Evolutionary conservation across 2,329 filamentous ascomycete species (phyloP), one percentile per base, ranked within the genome.

Genomic region (Colletotrichum siamense): DNA sequence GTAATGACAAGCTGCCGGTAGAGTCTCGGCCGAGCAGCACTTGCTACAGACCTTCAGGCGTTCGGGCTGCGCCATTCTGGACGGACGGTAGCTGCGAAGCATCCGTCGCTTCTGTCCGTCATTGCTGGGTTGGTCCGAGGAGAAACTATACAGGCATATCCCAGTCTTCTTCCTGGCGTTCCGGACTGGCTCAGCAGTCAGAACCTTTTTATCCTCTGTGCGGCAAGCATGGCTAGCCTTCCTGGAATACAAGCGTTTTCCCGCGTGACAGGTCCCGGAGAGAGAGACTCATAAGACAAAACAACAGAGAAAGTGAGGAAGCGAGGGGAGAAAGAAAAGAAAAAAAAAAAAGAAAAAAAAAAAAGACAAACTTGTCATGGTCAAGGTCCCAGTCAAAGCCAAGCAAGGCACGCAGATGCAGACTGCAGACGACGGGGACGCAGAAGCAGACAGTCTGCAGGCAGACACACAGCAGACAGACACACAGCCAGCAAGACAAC

Each of bases 21-120:
- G 15, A 44, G 63, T 76, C 73, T 73, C 69, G 73, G 73, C 73
- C 73, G 69, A 73, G 73, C 69, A 73, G 69, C 28, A 49, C 44
- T 68, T 76, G 26, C 49, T 30, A 26, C 36, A 26, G 52, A 63
- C 36, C 22, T 28, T 55, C 44, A 69, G 16, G 18, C 55, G 39
- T 63, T 52, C 52, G 61, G 30, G 62, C 30, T 67, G 52, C 71
- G 61, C 34, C 22, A 30, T 63, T 62, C 62, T 63, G 52, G 59
- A 52, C 52, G 52, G 63, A 73, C 13, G 13, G 62, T 66, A 66
- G 52, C 72, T 71, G 68, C 49, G 62, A 71, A 66, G 72, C 72
- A 75, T 65, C 71, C n/a, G 26, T 59, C 39, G 49, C 72, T 66
- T 39, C 62, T 73, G 69, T 63, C 44, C 69, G 69, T 73, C 73